A percentile compares a stretch with the other conserved stretches of the same genome.
Evolutionary conservation across 1,284 basidiomycete genomes (phyloP).

Genomic region (Sanghuangporus weigelae): DNA sequence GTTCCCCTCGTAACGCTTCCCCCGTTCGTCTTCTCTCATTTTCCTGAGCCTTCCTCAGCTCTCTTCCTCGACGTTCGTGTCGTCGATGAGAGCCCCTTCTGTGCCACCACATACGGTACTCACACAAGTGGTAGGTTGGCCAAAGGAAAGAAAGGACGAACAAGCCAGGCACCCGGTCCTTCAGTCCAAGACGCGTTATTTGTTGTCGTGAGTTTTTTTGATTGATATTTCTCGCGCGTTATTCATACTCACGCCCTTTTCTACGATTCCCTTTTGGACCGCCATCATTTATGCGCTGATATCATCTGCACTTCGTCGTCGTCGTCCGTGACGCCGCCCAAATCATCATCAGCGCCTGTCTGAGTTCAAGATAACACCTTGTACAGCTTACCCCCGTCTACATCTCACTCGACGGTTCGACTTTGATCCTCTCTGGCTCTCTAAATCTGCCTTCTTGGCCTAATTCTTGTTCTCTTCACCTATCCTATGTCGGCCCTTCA

Average conservation of each 20-base stretch:
- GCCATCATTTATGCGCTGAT: slow-evolving; percentile 1
- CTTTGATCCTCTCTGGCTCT: background rate
- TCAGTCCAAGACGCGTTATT: background rate
- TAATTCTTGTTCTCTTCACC: background rate
- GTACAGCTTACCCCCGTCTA: slow-evolving; percentile 12
- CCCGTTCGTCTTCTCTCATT: slow-evolving; percentile 20
- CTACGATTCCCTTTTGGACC: slow-evolving; percentile 9
- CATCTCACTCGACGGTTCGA: background rate
- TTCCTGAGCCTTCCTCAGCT: slow-evolving; percentile 20
- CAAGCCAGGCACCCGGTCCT: background rate
- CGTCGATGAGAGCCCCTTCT: background rate
- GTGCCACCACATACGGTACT: background rate
- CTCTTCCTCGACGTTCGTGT: slow-evolving; percentile 15
- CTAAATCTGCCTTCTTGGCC: background rate
- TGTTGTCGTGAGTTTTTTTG: background rate
- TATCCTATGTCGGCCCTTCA: slow-evolving; percentile 15
- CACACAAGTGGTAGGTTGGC: background rate
- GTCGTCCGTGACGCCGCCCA: background rate
- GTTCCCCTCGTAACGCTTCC: slow-evolving; percentile 24
- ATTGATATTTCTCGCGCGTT: background rate
- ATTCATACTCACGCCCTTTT: slow-evolving; percentile 1
- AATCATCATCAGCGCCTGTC: background rate
- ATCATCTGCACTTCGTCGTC: slow-evolving; percentile 2
- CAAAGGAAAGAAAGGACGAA: slow-evolving; percentile 6
- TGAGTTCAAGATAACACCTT: slow-evolving; percentile 1